phyloP scores from a whole-genome alignment of 257 asterid genomes.

The Solanum pinnatisectum region DNA sequence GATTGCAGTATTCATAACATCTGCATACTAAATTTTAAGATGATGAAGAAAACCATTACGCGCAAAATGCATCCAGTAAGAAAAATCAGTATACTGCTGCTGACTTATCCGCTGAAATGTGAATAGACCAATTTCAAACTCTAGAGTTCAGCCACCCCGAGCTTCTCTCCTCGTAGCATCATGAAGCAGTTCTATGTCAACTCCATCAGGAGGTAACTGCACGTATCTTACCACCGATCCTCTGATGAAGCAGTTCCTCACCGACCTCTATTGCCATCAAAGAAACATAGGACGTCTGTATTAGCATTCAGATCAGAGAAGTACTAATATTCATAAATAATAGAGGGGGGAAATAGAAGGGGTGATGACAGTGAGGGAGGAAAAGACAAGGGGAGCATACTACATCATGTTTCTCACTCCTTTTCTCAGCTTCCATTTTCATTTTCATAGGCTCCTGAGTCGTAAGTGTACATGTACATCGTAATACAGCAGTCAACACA shows the following conservation, averaged over 20 bases:
- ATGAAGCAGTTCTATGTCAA: constrained; percentile 84
- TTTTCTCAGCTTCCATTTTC: neutral
- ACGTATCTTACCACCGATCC: constrained; percentile 97
- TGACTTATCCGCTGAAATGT: neutral
- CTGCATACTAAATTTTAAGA: neutral
- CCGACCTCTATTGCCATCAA: constrained; percentile 53
- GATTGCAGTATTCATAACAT: neutral
- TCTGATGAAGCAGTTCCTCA: constrained; percentile 93
- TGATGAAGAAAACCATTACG: neutral
- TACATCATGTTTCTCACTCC: neutral
- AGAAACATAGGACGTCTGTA: neutral
- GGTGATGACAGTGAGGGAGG: neutral
- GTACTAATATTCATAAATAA: neutral
- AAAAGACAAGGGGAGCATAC: neutral
- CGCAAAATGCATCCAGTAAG: neutral
- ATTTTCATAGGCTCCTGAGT: neutral
- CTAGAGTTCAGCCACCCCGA: constrained; percentile 49
- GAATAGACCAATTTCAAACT: neutral
- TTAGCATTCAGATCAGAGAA: neutral
- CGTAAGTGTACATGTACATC: neutral
- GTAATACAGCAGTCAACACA: neutral
- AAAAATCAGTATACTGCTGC: neutral
- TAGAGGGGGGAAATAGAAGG: neutral
- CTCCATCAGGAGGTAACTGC: constrained; percentile 97
- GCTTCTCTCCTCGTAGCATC: constrained; percentile 99